Percentiles rank a stretch among this genome's conserved stretches.
phyloP scores from a whole-genome alignment of 1,284 basidiomycete species.

The Sanghuangporus baumii region DNA sequence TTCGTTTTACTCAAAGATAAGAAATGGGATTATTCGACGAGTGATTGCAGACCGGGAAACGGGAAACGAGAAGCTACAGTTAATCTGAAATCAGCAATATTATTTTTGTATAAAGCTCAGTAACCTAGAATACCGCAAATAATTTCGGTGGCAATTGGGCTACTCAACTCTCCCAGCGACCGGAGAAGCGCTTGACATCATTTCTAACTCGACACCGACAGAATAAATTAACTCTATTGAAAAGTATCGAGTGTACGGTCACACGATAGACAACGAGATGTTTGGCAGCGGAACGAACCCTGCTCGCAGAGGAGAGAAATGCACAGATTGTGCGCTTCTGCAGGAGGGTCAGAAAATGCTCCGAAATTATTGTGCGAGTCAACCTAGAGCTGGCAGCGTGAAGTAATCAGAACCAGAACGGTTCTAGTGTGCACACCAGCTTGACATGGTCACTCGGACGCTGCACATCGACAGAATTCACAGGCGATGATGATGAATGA shows the following conservation, averaged over 20 bases:
- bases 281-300: slow-evolving; percentile 20
- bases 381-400: slow-evolving; percentile 14
- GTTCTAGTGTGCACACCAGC: slow-evolving; percentile 9
- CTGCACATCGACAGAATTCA: not conserved
- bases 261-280: not conserved
- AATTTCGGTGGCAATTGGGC: too few relatives aligned
- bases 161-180: too few relatives aligned
- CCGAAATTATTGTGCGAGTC: slow-evolving; percentile 16
- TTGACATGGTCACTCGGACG: slow-evolving; percentile 16
- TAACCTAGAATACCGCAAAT: too few relatives aligned
- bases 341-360: slow-evolving; percentile 12
- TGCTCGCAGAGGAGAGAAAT: slow-evolving; percentile 2
- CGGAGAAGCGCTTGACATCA: too few relatives aligned
- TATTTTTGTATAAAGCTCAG: too few relatives aligned
- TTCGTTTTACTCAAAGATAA: not conserved
- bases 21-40: not conserved
- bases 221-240: too few relatives aligned
- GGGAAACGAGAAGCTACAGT: not conserved
- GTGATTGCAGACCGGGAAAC: not conserved
- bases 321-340: not conserved
- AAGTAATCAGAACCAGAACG: slow-evolving; percentile 11
- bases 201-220: too few relatives aligned
- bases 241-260: too few relatives aligned
- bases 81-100: not conserved
- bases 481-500: not conserved